Percentiles rank a stretch among this genome's conserved stretches.
Conservation (phyloP, 1,139 yeast species). For the Hansenula sp. region DNA sequence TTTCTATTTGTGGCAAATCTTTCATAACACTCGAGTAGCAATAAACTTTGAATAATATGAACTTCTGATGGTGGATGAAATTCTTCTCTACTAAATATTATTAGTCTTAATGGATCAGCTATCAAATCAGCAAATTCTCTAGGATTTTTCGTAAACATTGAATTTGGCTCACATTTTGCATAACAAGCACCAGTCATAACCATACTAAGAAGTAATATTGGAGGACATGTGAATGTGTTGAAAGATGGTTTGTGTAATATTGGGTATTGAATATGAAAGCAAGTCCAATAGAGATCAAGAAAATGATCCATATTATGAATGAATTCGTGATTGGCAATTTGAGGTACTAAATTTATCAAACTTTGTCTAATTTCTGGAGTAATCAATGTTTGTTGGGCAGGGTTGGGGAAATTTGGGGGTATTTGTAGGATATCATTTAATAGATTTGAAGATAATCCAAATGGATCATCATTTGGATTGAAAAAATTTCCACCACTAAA, state of each 20-base stretch:
- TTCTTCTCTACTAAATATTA: slow-evolving; percentile 54
- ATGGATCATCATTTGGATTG: slow-evolving; percentile 24
- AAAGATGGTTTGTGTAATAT: slow-evolving; percentile 63
- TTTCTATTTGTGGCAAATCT: slow-evolving; percentile 53
- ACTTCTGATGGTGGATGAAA: slow-evolving; percentile 53
- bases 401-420: slow-evolving; percentile 24
- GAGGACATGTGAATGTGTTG: slow-evolving; percentile 46
- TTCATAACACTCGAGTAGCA: slow-evolving; percentile 63
- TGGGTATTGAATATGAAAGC: slow-evolving; percentile 60
- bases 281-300: slow-evolving; percentile 45
- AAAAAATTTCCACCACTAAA: slow-evolving; percentile 19
- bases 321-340: slow-evolving; percentile 19
- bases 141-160: slow-evolving; percentile 18
- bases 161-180: slow-evolving; percentile 25
- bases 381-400: slow-evolving; percentile 20
- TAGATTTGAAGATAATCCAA: slow-evolving; percentile 22
- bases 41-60: slow-evolving; percentile 64
- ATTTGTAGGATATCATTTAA: slow-evolving; percentile 19
- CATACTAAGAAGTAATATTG: slow-evolving; percentile 51
- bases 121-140: slow-evolving; percentile 40
- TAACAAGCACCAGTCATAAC: slow-evolving; percentile 50
- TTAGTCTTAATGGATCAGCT: slow-evolving; percentile 61
- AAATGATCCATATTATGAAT: slow-evolving; percentile 24
- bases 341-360: slow-evolving; percentile 23
- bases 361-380: slow-evolving; percentile 18